Percentiles rank a stretch among this genome's conserved stretches.
These are phyloP conservation scores for Claviceps quebecensis DNA, from an alignment of 2,329 filamentous ascomycete species.

Conservation along the genomic window DNA sequence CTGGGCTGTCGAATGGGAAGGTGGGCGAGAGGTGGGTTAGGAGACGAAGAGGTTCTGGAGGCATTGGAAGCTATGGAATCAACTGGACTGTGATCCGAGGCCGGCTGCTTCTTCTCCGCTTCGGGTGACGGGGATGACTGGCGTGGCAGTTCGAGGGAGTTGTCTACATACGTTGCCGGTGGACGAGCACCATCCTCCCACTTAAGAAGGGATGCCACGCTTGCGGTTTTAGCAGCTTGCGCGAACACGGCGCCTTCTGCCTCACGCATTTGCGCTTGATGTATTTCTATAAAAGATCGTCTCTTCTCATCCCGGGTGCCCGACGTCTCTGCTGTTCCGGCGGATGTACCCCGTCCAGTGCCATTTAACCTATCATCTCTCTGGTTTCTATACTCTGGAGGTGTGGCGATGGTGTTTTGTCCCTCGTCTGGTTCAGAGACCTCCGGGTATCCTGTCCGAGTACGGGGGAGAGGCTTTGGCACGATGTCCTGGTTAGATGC, in stretches of 20 bases:
- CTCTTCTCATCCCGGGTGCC: conserved; percentile 35
- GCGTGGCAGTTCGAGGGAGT: conserved; percentile 14
- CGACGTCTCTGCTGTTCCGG: conserved; percentile 29
- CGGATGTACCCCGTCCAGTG: conserved; percentile 20
- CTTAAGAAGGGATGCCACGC: conserved; percentile 18
- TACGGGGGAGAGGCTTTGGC: conserved; percentile 40
- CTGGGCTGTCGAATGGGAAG: conserved; percentile 12
- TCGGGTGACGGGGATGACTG: conserved; percentile 16
- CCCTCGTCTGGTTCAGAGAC: conserved; percentile 15
- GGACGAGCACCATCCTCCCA: conserved; percentile 17
- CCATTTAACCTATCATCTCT: conserved; percentile 13
- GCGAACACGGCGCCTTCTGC: conserved; percentile 46
- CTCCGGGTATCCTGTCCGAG: conserved; percentile 40
- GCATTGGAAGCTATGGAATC: conserved; percentile 21
- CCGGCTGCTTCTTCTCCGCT: conserved; percentile 11
- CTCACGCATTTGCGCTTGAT: conserved; percentile 45
- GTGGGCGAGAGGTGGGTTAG: conserved; percentile 6
- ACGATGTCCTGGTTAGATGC: conserved; percentile 29
- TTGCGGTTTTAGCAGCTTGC: conserved; percentile 27
- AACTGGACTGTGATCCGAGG: conserved; percentile 27
- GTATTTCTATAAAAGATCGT: conserved; percentile 43
- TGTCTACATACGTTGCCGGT: conserved; percentile 8
- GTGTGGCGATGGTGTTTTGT: neutral
- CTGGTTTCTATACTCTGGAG: neutral
- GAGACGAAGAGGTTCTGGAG: conserved; percentile 16